Percentiles rank a stretch among this genome's conserved stretches.
phyloP scores from a whole-genome alignment of 768 basidiomycete genomes.

The Boletus reticuloceps region DNA sequence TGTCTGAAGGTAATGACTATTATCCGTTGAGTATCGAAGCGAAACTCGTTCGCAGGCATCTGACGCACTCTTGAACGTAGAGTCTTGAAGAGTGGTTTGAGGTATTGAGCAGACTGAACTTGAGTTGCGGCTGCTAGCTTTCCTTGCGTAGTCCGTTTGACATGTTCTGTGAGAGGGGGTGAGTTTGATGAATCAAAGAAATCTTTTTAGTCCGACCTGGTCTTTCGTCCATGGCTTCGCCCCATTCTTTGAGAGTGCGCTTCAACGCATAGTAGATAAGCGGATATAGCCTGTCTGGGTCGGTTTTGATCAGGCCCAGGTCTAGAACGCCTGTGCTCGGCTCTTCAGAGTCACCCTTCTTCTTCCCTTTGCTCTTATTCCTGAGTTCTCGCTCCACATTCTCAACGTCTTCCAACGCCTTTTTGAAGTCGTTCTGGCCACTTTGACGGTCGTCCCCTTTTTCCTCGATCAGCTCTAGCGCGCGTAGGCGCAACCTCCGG shows the following conservation, averaged over 20 bases:
- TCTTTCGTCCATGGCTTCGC: conserved; percentile 88
- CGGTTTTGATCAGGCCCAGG: conserved; percentile 76
- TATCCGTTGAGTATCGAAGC: conserved; percentile 7
- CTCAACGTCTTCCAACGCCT: conserved; percentile 84
- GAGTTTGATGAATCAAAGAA: background rate
- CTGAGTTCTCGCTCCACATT: conserved; percentile 66
- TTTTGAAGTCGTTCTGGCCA: conserved; percentile 95
- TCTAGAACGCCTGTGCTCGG: conserved; percentile 64
- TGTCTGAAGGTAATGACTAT: conserved; percentile 77
- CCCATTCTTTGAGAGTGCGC: conserved; percentile 93
- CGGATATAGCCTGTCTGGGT: conserved; percentile 94
- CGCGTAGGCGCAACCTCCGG: conserved; percentile 81
- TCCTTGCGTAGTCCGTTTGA: conserved; percentile 88
- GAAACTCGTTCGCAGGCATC: background rate
- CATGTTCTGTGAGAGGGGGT: conserved; percentile 50
- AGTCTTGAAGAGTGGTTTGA: conserved; percentile 94
- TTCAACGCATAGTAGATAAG: conserved; percentile 96
- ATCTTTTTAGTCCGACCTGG: conserved; percentile 55
- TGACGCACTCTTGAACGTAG: conserved; percentile 81
- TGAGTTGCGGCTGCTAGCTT: conserved; percentile 94
- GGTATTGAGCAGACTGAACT: conserved; percentile 91
- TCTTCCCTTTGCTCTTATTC: conserved; percentile 56
- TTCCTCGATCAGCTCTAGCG: conserved; percentile 94
- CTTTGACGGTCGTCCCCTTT: conserved; percentile 74
- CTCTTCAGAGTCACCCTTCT: conserved; percentile 55